Conservation (phyloP, 305 asterid species). For the Plantago coronopus region DNA sequence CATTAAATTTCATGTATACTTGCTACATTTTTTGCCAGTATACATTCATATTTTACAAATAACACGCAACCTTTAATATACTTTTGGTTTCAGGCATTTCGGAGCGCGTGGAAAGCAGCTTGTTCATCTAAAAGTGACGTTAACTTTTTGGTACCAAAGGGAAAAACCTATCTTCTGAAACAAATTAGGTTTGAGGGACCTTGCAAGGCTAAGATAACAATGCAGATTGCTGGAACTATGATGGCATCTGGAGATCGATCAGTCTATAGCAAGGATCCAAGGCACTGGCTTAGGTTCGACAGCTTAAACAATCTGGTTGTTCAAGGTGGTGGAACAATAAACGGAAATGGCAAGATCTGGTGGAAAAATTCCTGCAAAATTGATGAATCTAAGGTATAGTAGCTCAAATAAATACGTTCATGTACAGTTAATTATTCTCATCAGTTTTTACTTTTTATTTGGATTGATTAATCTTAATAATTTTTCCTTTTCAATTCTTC, state of each 20-base stretch:
- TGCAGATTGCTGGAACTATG: conserved; percentile 57
- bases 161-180: conserved; percentile 43
- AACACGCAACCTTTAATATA: not conserved
- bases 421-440: not conserved
- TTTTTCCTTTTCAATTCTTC: not conserved
- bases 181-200: conserved; percentile 57
- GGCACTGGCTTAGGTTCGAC: conserved; percentile 57
- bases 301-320: conserved; percentile 39
- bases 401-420: not conserved
- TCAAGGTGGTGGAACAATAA: conserved; percentile 60
- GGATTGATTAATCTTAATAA: not conserved
- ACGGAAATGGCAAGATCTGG: conserved; percentile 78
- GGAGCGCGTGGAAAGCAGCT: conserved; percentile 55
- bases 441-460: not conserved
- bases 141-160: conserved; percentile 35
- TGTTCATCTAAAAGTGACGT: conserved; percentile 48
- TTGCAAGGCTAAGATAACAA: conserved; percentile 52
- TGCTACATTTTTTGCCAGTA: not conserved
- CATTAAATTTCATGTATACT: not conserved
- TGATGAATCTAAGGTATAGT: conserved; percentile 35
- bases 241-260: conserved; percentile 49
- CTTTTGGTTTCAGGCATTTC: conserved; percentile 51
- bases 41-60: not conserved
- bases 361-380: conserved; percentile 85
- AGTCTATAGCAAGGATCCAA: conserved; percentile 41